These are phyloP conservation scores for Talaromyces sp. DNA, from an alignment of 2,329 filamentous ascomycete species.

Conservation along the genomic window DNA sequence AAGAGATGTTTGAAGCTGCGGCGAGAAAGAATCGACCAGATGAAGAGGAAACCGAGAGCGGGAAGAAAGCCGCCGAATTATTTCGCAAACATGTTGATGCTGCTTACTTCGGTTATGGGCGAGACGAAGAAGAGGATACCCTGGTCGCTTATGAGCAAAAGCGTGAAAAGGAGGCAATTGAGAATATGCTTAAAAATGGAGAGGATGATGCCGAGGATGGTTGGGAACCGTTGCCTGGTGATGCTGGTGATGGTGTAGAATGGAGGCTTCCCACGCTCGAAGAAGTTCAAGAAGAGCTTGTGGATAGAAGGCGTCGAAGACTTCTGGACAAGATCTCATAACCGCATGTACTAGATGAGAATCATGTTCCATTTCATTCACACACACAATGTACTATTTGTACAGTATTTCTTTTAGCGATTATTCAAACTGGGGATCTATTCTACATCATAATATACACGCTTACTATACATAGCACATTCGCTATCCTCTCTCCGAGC, in stretches of 20 bases:
- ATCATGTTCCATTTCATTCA: not conserved
- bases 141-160: conserved; percentile 75
- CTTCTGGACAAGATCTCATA: conserved; percentile 74
- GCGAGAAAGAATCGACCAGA: conserved; percentile 59
- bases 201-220: conserved; percentile 60
- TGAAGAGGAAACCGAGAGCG: conserved; percentile 65
- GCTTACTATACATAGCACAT: not conserved
- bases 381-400: not conserved
- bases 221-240: conserved; percentile 86
- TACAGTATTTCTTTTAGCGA: not conserved
- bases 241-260: conserved; percentile 73
- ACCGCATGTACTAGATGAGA: conserved; percentile 14
- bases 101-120: conserved; percentile 90
- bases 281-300: conserved; percentile 89
- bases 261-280: conserved; percentile 85
- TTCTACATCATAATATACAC: conserved; percentile 4
- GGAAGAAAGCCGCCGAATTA: conserved; percentile 39
- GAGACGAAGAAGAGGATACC: conserved; percentile 83
- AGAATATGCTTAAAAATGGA: conserved; percentile 60
- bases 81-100: conserved; percentile 74
- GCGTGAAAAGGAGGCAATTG: conserved; percentile 78
- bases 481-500: conserved; percentile 15
- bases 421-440: not conserved
- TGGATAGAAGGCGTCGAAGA: conserved; percentile 78
- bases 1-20: conserved; percentile 88